Evolutionary conservation across 1,139 yeast species (phyloP).

Genomic region (Candida smagusa): DNA sequence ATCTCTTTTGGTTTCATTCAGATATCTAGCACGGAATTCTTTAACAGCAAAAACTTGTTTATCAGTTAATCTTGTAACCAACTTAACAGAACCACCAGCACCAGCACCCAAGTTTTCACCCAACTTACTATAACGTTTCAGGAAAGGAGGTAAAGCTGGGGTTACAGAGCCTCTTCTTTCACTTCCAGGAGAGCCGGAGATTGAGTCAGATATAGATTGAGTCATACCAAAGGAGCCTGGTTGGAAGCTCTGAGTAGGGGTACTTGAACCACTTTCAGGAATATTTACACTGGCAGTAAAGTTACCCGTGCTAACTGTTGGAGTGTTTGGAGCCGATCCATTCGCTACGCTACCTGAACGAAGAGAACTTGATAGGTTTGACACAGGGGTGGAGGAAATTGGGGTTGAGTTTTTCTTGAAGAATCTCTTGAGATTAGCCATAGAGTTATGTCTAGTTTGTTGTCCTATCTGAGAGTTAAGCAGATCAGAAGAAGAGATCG

Average conservation of each 20-base stretch:
- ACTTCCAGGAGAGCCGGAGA: slow-evolving; percentile 24
- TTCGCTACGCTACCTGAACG: slow-evolving; percentile 18
- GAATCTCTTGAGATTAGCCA: slow-evolving; percentile 67
- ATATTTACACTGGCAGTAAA: slow-evolving; percentile 10
- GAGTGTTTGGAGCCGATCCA: slow-evolving; percentile 8
- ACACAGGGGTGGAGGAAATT: slow-evolving; percentile 24
- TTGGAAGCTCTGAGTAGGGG: slow-evolving; percentile 16
- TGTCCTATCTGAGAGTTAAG: slow-evolving; percentile 12
- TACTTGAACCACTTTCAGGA: slow-evolving; percentile 13
- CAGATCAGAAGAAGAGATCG: slow-evolving; percentile 40
- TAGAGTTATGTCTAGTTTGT: slow-evolving; percentile 58
- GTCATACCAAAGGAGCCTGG: slow-evolving; percentile 13
- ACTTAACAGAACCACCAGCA: slow-evolving; percentile 89
- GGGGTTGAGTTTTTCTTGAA: slow-evolving; percentile 47
- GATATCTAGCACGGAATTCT: slow-evolving; percentile 78
- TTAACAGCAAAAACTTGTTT: slow-evolving; percentile 83
- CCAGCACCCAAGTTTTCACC: slow-evolving; percentile 94
- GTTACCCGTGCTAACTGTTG: slow-evolving; percentile 7
- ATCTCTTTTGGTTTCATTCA: slow-evolving; percentile 76
- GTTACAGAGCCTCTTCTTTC: slow-evolving; percentile 42
- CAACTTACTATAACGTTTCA: slow-evolving; percentile 74
- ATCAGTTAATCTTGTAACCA: slow-evolving; percentile 68
- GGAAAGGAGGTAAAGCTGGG: slow-evolving; percentile 33
- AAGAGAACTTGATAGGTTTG: slow-evolving; percentile 42
- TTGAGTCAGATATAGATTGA: slow-evolving; percentile 18